phyloP scores from a whole-genome alignment of 148 eudicot species.

The Rhododendron vialii region DNA sequence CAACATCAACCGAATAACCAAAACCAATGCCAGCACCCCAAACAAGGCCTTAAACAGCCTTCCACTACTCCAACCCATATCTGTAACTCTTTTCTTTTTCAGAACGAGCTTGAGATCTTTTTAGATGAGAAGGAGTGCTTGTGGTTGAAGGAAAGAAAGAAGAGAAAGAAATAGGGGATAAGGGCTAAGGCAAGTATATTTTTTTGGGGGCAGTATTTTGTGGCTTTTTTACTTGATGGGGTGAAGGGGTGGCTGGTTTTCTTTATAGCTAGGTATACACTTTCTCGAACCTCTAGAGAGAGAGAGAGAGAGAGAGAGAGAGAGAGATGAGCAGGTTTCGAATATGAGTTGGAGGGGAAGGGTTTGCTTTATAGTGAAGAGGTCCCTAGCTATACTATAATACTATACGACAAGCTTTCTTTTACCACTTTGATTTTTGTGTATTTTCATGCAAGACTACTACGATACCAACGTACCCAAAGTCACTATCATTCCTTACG shows the following conservation, averaged over 20 bases:
- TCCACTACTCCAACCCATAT: constrained; percentile 12
- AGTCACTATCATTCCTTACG: constrained; percentile 14
- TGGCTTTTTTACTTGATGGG: constrained; percentile 16
- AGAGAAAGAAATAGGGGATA: not conserved
- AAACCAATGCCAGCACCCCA: constrained; percentile 18
- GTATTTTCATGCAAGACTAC: constrained; percentile 20
- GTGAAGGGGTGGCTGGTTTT: constrained; percentile 28
- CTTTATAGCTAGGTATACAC: constrained; percentile 50
- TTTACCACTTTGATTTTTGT: constrained; percentile 11
- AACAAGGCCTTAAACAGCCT: constrained; percentile 21
- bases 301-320: constrained; percentile 14
- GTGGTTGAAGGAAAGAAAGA: not conserved
- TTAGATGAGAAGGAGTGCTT: not conserved
- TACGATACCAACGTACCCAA: not conserved
- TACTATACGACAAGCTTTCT: constrained; percentile 4
- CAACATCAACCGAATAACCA: constrained; percentile 24
- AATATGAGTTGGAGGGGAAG: constrained; percentile 5
- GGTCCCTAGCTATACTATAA: not conserved
- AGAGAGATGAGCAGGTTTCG: not conserved
- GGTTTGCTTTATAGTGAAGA: constrained; percentile 10
- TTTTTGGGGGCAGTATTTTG: not conserved
- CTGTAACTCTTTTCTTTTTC: not conserved
- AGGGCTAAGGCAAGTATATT: not conserved
- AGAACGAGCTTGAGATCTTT: not conserved
- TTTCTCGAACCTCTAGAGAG: constrained; percentile 33